Base-by-base conservation (phyloP, 2,329 filamentous ascomycete genomes). In the Simplicillium sp. region DNA sequence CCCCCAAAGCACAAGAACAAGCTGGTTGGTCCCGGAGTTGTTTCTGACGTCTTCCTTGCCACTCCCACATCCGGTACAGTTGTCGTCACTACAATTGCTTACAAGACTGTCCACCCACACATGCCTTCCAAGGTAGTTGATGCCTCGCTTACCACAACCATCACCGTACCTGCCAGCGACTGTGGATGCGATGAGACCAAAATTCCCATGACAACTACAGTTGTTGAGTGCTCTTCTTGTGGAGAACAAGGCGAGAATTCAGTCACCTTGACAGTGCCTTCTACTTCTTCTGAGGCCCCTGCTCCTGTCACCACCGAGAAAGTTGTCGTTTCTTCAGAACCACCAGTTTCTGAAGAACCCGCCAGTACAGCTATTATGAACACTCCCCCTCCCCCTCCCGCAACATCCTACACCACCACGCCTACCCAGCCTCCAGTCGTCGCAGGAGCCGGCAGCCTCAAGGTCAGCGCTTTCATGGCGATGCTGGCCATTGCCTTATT, bases 131-230 rank as follows among this genome's bases (percentile, higher is more conserved):
- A 38, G 32, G n/a, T 41, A 9, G 16, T 39, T 28, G 36, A 38
- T 13, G 17, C 29, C 3, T 41, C 20, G 14, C 33, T 44, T 14
- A 38, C 42, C 18, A 41, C 39, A n/a, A 39, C 40, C 29, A 32
- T 44, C 35, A 32, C 34, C 20, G 39, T 25, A 15, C 20, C 20
- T 25, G 38, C 12, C 7, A 33, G 15, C 12, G 15, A 41, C 32
- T 44, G 42, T 29, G 39, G 39, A 32, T 44, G 42, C 42, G 35
- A 37, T 14, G 8, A 36, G 16, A 7, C 15, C 3, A 11, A 29
- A 18, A 33, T 43, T 4, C 29, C 37, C n/a, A 44, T 44, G 42
- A 29, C 35, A 12, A 44, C 42, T 20, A 37, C 31, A 17, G 42
- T 44, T 11, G 20, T 44, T 8, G 13, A 31, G 13, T 44, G 42